A percentile compares a stretch with the other conserved stretches of the same genome.
phyloP scores from a whole-genome alignment of 768 basidiomycete species.

The Boletus huronensis region DNA sequence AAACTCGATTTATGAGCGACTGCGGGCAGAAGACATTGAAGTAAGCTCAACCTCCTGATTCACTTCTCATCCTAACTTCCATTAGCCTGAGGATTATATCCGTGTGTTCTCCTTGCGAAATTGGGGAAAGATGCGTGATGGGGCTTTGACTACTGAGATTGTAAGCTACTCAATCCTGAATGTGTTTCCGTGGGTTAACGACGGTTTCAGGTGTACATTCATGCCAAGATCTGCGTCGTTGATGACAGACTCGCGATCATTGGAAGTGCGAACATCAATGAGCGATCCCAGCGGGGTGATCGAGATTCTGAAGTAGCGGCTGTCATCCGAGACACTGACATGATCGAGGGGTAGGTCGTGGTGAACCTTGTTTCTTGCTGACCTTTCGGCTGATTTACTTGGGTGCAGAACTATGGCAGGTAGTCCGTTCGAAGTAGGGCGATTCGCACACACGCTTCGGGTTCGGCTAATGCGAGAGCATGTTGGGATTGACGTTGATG shows the following conservation, averaged over 20 bases:
- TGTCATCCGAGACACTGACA: constrained; percentile 93
- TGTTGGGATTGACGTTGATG: constrained; percentile 91
- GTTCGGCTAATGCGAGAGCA: constrained; percentile 96
- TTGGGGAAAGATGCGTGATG: constrained; percentile 89
- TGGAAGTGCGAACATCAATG: constrained; percentile 97
- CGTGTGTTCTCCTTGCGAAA: constrained; percentile 86
- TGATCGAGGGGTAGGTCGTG: constrained; percentile 82
- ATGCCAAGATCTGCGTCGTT: constrained; percentile 70
- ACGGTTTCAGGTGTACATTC: constrained; percentile 72
- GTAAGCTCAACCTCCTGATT: constrained; percentile 37
- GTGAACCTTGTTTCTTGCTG: not conserved
- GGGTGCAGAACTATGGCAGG: constrained; percentile 83
- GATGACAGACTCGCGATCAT: constrained; percentile 95
- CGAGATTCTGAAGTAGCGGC: constrained; percentile 94
- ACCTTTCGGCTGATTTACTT: not conserved
- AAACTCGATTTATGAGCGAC: constrained; percentile 82
- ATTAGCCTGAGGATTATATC: constrained; percentile 91
- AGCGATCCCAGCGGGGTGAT: constrained; percentile 92
- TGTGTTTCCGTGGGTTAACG: constrained; percentile 7
- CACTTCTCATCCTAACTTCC: not conserved
- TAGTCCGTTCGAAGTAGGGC: constrained; percentile 89
- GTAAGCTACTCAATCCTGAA: constrained; percentile 34
- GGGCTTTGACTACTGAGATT: constrained; percentile 84
- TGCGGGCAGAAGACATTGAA: constrained; percentile 85
- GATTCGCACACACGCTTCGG: constrained; percentile 93